These are phyloP conservation scores for Lentinula lateritia DNA, from an alignment of 768 basidiomycete species.

Conservation along the genomic window DNA sequence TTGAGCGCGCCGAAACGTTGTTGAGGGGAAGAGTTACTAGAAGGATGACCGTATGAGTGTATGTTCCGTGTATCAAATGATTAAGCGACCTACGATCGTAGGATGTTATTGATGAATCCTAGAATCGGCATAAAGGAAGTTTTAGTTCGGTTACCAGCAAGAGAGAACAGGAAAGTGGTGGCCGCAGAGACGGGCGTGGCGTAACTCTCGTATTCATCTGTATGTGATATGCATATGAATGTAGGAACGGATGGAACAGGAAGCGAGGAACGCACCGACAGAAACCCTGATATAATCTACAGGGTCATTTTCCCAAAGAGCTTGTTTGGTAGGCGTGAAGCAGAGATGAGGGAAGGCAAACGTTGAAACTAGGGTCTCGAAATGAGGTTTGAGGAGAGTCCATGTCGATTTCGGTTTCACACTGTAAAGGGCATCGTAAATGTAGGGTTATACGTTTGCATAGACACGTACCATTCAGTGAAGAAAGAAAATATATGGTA, in stretches of 20 bases:
- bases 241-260: background rate
- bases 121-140: slow-evolving; percentile 79
- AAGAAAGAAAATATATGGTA: slow-evolving; percentile 84
- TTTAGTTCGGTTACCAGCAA: slow-evolving; percentile 77
- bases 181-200: slow-evolving; percentile 75
- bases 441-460: background rate
- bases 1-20: slow-evolving; percentile 84
- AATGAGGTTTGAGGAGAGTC: slow-evolving; percentile 81
- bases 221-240: background rate
- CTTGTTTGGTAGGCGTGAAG: slow-evolving; percentile 62
- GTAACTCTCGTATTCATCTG: slow-evolving; percentile 80
- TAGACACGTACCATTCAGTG: slow-evolving; percentile 67
- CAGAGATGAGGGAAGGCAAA: slow-evolving; percentile 87
- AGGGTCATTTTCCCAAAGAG: slow-evolving; percentile 78
- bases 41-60: background rate
- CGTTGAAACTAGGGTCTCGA: slow-evolving; percentile 66
- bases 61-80: background rate
- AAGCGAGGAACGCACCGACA: slow-evolving; percentile 46
- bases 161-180: slow-evolving; percentile 72
- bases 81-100: slow-evolving; percentile 47
- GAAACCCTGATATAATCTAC: slow-evolving; percentile 75
- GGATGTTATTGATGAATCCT: slow-evolving; percentile 68
- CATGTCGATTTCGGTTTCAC: slow-evolving; percentile 94
- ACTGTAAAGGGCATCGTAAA: slow-evolving; percentile 29
- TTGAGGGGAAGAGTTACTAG: slow-evolving; percentile 39